A percentile compares a stretch with the other conserved stretches of the same genome.
Conservation (phyloP, 2,329 filamentous ascomycete species). For the Aspergillus bombycis region DNA sequence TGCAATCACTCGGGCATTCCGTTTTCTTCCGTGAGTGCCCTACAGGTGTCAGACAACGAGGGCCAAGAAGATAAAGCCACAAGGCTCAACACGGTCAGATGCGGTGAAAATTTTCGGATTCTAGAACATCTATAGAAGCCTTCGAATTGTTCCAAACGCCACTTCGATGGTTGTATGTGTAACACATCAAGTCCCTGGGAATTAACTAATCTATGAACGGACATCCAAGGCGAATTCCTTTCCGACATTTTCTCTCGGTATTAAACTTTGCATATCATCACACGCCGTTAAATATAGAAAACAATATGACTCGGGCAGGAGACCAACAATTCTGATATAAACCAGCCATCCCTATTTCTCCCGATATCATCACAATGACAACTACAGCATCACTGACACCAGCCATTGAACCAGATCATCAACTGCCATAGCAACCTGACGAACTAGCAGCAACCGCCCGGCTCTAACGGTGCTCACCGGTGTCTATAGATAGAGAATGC, state of each 20-base stretch:
- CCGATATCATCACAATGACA: background rate
- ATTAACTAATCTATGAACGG: background rate
- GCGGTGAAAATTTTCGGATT: slow-evolving; percentile 1
- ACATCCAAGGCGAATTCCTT: background rate
- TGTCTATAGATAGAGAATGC: slow-evolving; percentile 1
- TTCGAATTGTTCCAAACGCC: background rate
- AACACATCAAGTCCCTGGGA: background rate
- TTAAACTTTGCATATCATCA: background rate
- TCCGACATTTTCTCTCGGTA: background rate
- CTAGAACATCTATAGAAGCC: slow-evolving; percentile 5
- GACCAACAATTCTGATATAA: background rate
- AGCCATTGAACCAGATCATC: background rate
- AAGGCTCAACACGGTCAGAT: background rate
- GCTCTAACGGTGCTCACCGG: background rate
- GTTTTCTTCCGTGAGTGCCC: background rate
- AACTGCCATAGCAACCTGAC: background rate
- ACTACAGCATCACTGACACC: background rate
- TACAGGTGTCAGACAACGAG: background rate
- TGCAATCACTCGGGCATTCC: background rate
- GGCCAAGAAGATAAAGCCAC: background rate
- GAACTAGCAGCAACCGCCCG: background rate
- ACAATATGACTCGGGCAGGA: background rate
- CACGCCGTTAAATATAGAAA: background rate
- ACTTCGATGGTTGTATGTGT: background rate
- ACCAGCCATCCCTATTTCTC: background rate